phyloP scores from a whole-genome alignment of 164 flowering plant genomes.

The Magnolia sinica region DNA sequence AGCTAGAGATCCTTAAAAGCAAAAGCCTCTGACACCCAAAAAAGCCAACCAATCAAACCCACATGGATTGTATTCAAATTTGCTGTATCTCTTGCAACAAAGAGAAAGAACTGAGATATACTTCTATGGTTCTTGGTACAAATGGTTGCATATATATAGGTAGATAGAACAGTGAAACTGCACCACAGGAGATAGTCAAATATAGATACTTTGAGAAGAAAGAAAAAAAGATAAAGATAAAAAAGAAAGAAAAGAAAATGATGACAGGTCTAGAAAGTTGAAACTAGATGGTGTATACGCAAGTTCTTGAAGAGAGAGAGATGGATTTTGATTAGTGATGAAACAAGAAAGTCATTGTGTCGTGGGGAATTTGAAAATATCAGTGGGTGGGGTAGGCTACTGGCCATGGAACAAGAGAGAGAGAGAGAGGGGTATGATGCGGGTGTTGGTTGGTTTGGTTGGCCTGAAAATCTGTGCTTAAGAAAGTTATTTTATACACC shows the following conservation, averaged over 20 bases:
- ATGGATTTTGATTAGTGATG: not conserved
- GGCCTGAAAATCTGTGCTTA: conserved; percentile 37
- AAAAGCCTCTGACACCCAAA: not conserved
- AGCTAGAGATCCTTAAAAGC: not conserved
- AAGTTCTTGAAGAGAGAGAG: conserved; percentile 9
- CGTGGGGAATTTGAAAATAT: not conserved
- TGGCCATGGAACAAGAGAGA: conserved; percentile 30
- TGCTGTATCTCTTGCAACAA: not conserved
- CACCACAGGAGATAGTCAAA: conserved; percentile 1
- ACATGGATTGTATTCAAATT: conserved; percentile 10
- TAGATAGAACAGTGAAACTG: conserved; percentile 4
- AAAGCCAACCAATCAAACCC: not conserved
- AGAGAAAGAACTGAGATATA: not conserved
- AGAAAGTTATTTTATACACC: not conserved
- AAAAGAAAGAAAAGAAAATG: not conserved
- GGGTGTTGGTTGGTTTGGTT: conserved; percentile 44
- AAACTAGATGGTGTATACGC: conserved; percentile 4
- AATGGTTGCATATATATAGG: conserved; percentile 14
- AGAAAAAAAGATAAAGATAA: not conserved
- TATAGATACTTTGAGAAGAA: not conserved
- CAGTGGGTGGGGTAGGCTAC: conserved; percentile 46
- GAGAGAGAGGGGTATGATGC: not conserved
- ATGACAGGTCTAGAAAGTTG: conserved; percentile 16
- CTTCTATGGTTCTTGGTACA: not conserved
- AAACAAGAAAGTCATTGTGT: not conserved